phyloP scores from a whole-genome alignment of 2,329 filamentous ascomycete genomes.

The Calonectria leucothoes region DNA sequence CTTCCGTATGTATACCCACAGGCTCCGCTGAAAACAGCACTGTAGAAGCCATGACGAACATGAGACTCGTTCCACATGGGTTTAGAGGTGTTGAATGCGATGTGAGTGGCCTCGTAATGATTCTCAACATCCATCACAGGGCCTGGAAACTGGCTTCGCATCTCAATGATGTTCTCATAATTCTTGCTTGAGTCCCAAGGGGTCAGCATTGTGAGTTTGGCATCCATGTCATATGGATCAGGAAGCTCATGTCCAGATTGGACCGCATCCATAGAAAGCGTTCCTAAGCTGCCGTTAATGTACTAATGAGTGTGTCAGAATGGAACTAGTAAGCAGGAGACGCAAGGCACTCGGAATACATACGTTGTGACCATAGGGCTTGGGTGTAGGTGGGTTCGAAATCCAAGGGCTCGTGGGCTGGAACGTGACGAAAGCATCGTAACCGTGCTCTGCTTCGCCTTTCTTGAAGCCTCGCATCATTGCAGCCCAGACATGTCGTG shows the following conservation, averaged over 20 bases:
- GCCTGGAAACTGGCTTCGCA: neutral
- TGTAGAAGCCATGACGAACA: neutral
- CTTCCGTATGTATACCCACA: neutral
- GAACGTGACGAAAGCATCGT: neutral
- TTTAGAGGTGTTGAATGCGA: neutral
- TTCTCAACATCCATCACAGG: neutral
- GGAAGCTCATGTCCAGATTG: neutral
- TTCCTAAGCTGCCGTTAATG: neutral
- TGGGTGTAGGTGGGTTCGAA: neutral
- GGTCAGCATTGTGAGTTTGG: neutral
- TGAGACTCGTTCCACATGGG: neutral
- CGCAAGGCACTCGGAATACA: neutral
- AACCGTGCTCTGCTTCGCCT: neutral
- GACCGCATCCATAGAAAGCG: neutral
- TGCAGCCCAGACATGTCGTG: neutral
- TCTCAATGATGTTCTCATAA: neutral
- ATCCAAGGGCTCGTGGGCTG: neutral
- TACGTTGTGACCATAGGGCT: neutral
- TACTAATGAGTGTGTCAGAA: neutral
- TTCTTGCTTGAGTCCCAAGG: neutral
- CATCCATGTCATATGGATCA: neutral
- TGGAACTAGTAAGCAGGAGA: neutral
- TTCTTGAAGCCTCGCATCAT: slow-evolving; percentile 3
- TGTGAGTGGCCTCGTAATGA: neutral
- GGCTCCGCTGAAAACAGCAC: neutral